phyloP scores from a whole-genome alignment of 139 green algal species.

The Ulvella scutata region DNA sequence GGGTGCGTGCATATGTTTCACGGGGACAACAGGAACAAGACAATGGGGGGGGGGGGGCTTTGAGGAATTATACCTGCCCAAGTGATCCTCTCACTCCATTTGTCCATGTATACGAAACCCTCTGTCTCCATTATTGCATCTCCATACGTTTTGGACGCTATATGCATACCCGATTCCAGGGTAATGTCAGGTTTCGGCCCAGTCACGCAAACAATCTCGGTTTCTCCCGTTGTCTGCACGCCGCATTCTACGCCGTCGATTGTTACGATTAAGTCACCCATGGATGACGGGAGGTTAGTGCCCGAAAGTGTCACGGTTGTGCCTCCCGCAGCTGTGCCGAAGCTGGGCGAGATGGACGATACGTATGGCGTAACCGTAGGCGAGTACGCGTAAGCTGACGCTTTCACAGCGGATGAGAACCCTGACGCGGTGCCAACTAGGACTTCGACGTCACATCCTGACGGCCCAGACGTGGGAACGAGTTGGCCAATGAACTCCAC shows the following conservation, averaged over 20 bases:
- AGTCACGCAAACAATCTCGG: slow-evolving; percentile 1
- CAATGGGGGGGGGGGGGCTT: slow-evolving; percentile 24
- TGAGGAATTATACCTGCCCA: slow-evolving; percentile 35
- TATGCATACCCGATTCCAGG: background rate
- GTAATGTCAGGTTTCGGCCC: background rate
- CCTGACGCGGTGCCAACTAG: background rate
- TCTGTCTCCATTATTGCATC: background rate
- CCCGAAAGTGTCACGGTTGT: slow-evolving; percentile 26
- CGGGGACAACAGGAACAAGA: too few species aligned
- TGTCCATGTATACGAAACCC: slow-evolving; percentile 15
- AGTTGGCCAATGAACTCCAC: background rate
- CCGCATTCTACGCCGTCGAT: slow-evolving; percentile 9
- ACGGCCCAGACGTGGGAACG: background rate
- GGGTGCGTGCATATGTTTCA: too few species aligned
- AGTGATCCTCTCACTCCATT: slow-evolving; percentile 31
- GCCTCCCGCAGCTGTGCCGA: slow-evolving; percentile 33
- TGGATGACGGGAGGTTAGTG: slow-evolving; percentile 18
- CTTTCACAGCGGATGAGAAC: background rate
- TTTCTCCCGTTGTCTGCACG: background rate
- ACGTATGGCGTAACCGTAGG: slow-evolving; percentile 12
- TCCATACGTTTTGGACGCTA: background rate
- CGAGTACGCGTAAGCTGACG: background rate
- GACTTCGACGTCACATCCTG: background rate
- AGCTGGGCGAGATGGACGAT: slow-evolving; percentile 7
- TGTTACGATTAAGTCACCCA: background rate